A percentile compares a stretch with the other conserved stretches of the same genome.
Conservation (phyloP, 1,139 yeast species). For the Scheffersomyces illinoinensis region DNA sequence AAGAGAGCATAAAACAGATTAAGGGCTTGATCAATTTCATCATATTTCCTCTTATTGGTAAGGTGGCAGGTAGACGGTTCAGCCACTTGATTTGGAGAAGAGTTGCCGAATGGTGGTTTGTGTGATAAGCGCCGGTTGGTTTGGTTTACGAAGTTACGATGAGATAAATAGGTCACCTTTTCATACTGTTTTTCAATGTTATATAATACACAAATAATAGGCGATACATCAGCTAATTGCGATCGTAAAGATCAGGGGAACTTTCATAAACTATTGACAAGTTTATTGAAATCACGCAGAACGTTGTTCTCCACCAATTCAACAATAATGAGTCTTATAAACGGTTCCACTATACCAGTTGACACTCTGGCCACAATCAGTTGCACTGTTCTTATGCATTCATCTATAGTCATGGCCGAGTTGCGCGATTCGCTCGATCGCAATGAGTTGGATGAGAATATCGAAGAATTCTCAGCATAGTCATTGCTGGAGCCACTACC, state of each 20-base stretch:
- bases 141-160: neutral
- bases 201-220: neutral
- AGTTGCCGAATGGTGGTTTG: constrained; percentile 35
- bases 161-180: neutral
- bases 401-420: constrained; percentile 29
- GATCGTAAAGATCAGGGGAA: neutral
- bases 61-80: constrained; percentile 64
- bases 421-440: constrained; percentile 26
- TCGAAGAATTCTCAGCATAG: constrained; percentile 28
- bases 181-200: neutral
- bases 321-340: constrained; percentile 29
- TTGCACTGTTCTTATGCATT: constrained; percentile 31
- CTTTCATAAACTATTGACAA: constrained; percentile 26
- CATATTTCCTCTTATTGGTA: constrained; percentile 69
- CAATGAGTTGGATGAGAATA: constrained; percentile 32
- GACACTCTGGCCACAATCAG: constrained; percentile 32
- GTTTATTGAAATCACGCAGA: constrained; percentile 29
- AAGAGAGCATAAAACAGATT: constrained; percentile 67
- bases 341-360: constrained; percentile 42
- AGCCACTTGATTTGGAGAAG: constrained; percentile 34
- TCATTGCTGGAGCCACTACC: neutral
- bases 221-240: neutral
- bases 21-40: constrained; percentile 57
- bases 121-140: constrained; percentile 1
- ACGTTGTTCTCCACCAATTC: constrained; percentile 34